Percentiles rank a stretch among this genome's conserved stretches.
These are phyloP conservation scores for Saitozyma podzolica DNA, from an alignment of 768 basidiomycete species.

Conservation along the genomic window DNA sequence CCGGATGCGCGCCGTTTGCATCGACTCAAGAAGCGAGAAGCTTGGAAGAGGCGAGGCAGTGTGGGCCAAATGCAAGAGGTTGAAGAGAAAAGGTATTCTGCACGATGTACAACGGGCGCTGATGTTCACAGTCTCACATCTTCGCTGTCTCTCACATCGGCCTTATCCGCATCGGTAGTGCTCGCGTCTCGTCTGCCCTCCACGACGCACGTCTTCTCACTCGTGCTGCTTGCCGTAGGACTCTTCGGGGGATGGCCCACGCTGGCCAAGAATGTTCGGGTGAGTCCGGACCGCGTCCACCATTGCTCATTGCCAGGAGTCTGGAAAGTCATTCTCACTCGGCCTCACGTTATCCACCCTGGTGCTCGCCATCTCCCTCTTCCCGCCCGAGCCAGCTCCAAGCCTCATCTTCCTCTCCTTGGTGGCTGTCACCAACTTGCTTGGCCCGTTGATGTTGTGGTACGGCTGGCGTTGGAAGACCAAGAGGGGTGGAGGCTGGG, in stretches of 20 bases:
- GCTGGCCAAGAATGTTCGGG: constrained; percentile 38
- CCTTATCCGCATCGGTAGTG: constrained; percentile 87
- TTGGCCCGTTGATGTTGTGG: constrained; percentile 39
- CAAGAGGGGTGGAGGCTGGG: constrained; percentile 39
- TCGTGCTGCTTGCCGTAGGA: constrained; percentile 53
- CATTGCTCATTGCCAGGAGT: constrained; percentile 24
- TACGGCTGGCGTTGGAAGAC: constrained; percentile 48
- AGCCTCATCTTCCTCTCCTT: constrained; percentile 21
- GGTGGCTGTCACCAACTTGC: constrained; percentile 21
- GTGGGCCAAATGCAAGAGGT: constrained; percentile 16
- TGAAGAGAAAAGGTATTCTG: constrained; percentile 41
- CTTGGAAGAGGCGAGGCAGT: constrained; percentile 20
- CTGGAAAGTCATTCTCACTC: constrained; percentile 33
- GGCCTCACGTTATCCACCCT: constrained; percentile 31
- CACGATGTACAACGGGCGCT: background rate
- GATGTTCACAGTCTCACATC: constrained; percentile 42
- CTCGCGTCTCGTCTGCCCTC: constrained; percentile 83
- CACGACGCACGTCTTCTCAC: constrained; percentile 82
- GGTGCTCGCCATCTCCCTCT: constrained; percentile 29
- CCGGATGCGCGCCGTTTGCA: constrained; percentile 29
- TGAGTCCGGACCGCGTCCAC: constrained; percentile 14
- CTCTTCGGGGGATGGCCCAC: constrained; percentile 47
- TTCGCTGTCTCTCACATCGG: constrained; percentile 60
- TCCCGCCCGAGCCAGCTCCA: constrained; percentile 18
- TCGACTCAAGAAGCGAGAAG: constrained; percentile 17